Evolutionary conservation across 768 basidiomycete genomes (phyloP), one percentile per base, ranked within the genome.

Genomic region (Symmetrospora coprosmae): DNA sequence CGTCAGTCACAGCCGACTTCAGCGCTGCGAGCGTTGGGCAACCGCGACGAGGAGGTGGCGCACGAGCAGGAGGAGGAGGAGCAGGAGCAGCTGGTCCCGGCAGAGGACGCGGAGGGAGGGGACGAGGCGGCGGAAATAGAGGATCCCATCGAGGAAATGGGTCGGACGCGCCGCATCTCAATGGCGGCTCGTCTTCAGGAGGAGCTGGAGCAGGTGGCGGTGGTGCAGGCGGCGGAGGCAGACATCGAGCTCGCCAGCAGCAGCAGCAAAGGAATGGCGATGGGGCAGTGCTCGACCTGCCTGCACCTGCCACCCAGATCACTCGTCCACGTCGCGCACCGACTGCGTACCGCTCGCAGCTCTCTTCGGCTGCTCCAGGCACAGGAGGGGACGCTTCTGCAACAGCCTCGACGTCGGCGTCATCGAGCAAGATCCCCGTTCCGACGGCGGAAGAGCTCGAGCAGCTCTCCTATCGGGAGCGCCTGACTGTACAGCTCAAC

Each of bases 401-500:
- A 39, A 13, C 38, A 13, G 19, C 38, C 19, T 13, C 38, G 19
- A 39, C 38, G 38, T 39, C 38, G 14, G 38, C 38, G 38, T 45
- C 27, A 27, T 9, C 49, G 13, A 13, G 9, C 11, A 50, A 30
- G 49, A 30, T 17, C 21, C 14, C 13, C 21, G 9, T 37, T 9
- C 59, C 59, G n/a, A 58, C 59, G 21, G 53, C 30, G 28, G 50
- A 51, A 25, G 48, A 60, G 48, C 59, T 60, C 23, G 59, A 28
- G 25, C 3, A 28, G 4, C 37, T 49, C 34, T 60, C 59, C 11
- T 58, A 58, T 46, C 40, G 55, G 23, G 55, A 60, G 52, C 78
- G 78, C 4, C 76, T 90, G 28, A 79, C 80, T 64, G 79, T 79
- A 0, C 78, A 82, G 0, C 86, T 87, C 2, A 85, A 80, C 64